Base-by-base conservation (phyloP, 306 rosid species). In the Lathyrus aphaca region DNA sequence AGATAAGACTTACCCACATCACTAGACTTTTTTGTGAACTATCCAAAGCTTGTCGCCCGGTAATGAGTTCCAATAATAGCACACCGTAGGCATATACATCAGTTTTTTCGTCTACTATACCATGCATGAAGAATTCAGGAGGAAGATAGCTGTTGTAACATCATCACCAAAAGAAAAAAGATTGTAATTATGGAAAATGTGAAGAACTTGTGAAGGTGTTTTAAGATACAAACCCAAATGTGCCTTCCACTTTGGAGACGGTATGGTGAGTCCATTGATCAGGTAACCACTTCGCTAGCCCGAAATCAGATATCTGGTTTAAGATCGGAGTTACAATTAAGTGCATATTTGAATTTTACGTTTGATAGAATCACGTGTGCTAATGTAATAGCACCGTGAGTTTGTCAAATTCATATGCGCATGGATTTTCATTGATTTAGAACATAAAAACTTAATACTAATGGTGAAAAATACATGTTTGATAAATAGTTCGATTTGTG, bases 61-160 rank as follows among this genome's bases (percentile, higher is more conserved):
- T 91, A 60, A 95, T 87, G 46, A 95, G 91, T 78, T 95, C 99
- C 77, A 95, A 76, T 48, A 95, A 59, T 74, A 95, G 83, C 35
- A 95, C 99, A 43, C 99, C 99, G 56, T 84, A 91, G 53, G 99
- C 96, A 72, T 77, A 95, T 42, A 95, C 96, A 68, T 95, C 99
- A 21, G 97, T 95, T 74, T 95, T 95, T 77, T 95, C 99, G 76
- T 95, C 97, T 37, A 91, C 97, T 73, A 95, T 87, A 6, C 99
- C 99, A 55, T 95, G 96, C 99, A 95, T 87, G 90, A 95, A 91
- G 85, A 86, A 91, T 84, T 95, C 99, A 4, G 99, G 99, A 77
- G 99, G 99, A 83, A 95, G 97, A 75, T 95, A 95, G 15, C 99
- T 95, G 84, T 71, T 75, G 69, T 75, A 71, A 73, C 77, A 73